These are phyloP conservation scores for Dimocarpus longan DNA, from an alignment of 345 rosid genomes.

Conservation along the genomic window DNA sequence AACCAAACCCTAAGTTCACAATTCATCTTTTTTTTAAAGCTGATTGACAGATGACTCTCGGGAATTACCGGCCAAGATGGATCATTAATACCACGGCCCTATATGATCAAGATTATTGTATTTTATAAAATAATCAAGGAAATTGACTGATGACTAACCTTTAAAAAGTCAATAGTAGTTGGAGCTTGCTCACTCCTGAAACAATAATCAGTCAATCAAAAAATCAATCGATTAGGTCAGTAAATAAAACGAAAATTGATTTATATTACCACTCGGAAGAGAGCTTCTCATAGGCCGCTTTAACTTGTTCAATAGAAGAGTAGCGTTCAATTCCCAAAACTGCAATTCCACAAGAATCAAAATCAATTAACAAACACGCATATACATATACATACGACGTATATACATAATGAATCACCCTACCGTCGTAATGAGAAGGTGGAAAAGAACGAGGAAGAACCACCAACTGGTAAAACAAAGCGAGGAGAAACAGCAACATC, in stretches of 20 bases:
- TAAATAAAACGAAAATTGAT: background rate
- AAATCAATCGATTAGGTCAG: background rate
- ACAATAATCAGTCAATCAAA: background rate
- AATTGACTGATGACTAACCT: slow-evolving; percentile 47
- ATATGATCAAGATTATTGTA: too few species aligned
- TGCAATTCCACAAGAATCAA: slow-evolving; percentile 24
- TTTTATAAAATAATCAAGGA: background rate
- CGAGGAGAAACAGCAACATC: slow-evolving; percentile 52
- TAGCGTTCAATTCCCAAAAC: slow-evolving; percentile 63
- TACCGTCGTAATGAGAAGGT: slow-evolving; percentile 83
- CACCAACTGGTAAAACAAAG: slow-evolving; percentile 74
- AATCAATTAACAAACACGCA: background rate
- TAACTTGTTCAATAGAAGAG: slow-evolving; percentile 63
- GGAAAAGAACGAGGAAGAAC: slow-evolving; percentile 81
- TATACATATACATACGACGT: background rate
- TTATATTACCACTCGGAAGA: slow-evolving; percentile 57
- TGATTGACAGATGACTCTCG: too few species aligned
- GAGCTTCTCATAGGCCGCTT: slow-evolving; percentile 63
- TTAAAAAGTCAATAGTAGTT: slow-evolving; percentile 51
- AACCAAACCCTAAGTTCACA: background rate
- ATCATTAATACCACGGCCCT: background rate
- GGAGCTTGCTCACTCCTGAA: slow-evolving; percentile 62
- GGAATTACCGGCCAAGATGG: background rate
- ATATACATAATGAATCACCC: slow-evolving; percentile 2
- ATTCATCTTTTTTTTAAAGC: background rate